Percentiles rank a stretch among this genome's conserved stretches.
Conservation (phyloP, 1,284 basidiomycete genomes). For the Erythrobasidium hasegawianum region DNA sequence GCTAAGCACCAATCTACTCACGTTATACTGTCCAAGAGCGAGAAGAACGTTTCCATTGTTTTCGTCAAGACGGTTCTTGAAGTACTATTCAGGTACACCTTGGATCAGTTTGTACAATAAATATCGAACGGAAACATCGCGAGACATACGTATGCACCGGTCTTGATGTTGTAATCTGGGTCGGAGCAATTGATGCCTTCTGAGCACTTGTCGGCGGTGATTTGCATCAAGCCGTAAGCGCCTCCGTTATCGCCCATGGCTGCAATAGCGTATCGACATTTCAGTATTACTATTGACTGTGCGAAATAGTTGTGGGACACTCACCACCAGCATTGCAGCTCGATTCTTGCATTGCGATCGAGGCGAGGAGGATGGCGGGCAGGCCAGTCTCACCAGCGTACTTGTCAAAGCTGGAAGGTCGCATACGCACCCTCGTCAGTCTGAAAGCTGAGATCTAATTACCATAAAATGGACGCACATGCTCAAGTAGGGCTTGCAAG, state of each 20-base stretch:
- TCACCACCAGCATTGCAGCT: conserved; percentile 61
- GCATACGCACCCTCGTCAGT: too few species aligned
- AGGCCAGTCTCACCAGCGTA: conserved; percentile 57
- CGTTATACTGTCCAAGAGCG: conserved; percentile 70
- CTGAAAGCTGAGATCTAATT: too few species aligned
- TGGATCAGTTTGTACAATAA: too few species aligned
- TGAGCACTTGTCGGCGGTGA: conserved; percentile 56
- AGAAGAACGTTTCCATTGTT: conserved; percentile 61
- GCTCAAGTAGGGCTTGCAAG: conserved; percentile 59
- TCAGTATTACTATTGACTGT: too few species aligned
- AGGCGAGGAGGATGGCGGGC: conserved; percentile 66
- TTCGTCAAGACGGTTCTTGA: conserved; percentile 56
- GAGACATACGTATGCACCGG: conserved; percentile 4
- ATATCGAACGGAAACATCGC: too few species aligned
- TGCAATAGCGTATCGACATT: neutral
- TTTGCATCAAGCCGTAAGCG: conserved; percentile 79
- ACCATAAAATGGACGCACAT: too few species aligned
- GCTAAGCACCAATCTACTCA: too few species aligned
- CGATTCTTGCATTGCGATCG: conserved; percentile 78
- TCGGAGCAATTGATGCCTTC: conserved; percentile 54
- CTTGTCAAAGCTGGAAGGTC: conserved; percentile 60
- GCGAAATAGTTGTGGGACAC: too few species aligned
- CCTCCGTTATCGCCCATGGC: conserved; percentile 65
- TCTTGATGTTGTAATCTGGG: conserved; percentile 49
- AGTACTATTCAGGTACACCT: conserved; percentile 55